These are phyloP conservation scores for Pisolithus albus DNA, from an alignment of 768 basidiomycete genomes.

Conservation along the genomic window DNA sequence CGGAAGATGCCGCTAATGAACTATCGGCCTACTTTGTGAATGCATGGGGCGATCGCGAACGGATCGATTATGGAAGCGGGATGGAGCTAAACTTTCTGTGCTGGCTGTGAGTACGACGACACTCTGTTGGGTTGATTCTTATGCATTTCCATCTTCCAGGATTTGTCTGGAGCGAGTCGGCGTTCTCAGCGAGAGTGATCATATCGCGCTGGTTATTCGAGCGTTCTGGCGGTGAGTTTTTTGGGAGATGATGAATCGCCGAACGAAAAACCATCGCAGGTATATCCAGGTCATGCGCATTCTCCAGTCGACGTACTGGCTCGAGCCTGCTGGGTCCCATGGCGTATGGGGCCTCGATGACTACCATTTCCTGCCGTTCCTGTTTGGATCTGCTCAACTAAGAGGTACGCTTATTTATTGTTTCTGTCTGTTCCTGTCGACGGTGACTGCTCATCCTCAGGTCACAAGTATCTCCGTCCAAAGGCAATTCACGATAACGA, in stretches of 20 bases:
- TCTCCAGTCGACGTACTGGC: conserved; percentile 92
- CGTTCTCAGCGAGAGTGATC: conserved; percentile 57
- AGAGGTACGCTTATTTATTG: conserved; percentile 33
- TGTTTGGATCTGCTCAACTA: conserved; percentile 81
- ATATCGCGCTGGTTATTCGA: conserved; percentile 66
- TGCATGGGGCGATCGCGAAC: conserved; percentile 83
- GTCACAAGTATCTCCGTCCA: conserved; percentile 84
- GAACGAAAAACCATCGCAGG: conserved; percentile 19
- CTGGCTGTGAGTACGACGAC: conserved; percentile 33
- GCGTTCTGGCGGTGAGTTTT: conserved; percentile 79
- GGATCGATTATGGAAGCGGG: conserved; percentile 99
- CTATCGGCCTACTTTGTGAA: conserved; percentile 77
- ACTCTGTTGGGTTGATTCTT: neutral
- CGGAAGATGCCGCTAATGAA: conserved; percentile 55
- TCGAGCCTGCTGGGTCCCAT: conserved; percentile 98
- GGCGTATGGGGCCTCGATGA: conserved; percentile 98
- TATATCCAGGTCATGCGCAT: conserved; percentile 79
- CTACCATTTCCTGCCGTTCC: conserved; percentile 91
- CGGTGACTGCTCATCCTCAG: conserved; percentile 28
- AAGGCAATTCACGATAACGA: conserved; percentile 91
- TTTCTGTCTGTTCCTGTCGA: conserved; percentile 1
- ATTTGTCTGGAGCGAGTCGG: conserved; percentile 73
- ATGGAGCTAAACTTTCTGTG: conserved; percentile 84
- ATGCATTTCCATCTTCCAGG: conserved; percentile 34
- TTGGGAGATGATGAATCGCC: neutral